A percentile compares a stretch with the other conserved stretches of the same genome.
Conservation (phyloP, 129 eudicot genomes). For the Heracleum sosnowskyi region DNA sequence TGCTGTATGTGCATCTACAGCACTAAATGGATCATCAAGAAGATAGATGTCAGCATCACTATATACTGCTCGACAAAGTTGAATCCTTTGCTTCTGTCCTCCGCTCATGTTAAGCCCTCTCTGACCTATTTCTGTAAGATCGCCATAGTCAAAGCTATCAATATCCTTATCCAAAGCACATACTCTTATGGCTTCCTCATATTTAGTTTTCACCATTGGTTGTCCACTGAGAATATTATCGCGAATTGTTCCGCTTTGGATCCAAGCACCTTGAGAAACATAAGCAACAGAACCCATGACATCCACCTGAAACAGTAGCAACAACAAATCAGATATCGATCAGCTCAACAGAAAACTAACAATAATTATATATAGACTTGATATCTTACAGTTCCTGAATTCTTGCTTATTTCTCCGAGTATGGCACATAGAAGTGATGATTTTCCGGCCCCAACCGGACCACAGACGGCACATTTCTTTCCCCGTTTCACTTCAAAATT, state of each 20-base stretch:
- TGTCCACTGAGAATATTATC: constrained; percentile 75
- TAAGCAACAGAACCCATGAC: constrained; percentile 63
- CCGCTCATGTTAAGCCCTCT: constrained; percentile 88
- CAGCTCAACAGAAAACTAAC: background rate
- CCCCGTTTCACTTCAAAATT: constrained; percentile 29
- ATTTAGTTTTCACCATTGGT: constrained; percentile 54
- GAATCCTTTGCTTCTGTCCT: constrained; percentile 89
- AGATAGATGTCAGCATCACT: constrained; percentile 78
- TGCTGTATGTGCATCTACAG: constrained; percentile 90
- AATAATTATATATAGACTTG: background rate
- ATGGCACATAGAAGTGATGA: constrained; percentile 52
- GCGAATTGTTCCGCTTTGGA: constrained; percentile 73
- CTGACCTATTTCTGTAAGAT: constrained; percentile 80
- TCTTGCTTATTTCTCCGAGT: constrained; percentile 59
- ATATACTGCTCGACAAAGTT: constrained; percentile 80
- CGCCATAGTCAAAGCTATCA: constrained; percentile 51
- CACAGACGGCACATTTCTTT: constrained; percentile 49
- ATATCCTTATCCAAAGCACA: constrained; percentile 76
- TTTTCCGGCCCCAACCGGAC: constrained; percentile 74
- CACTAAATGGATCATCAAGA: constrained; percentile 90
- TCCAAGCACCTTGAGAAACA: constrained; percentile 82
- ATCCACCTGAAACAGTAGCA: constrained; percentile 38
- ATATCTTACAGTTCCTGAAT: constrained; percentile 45
- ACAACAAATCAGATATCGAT: background rate
- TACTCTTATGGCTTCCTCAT: constrained; percentile 47